phyloP scores from a whole-genome alignment of 768 basidiomycete genomes.

The Leccinum incarnatum region DNA sequence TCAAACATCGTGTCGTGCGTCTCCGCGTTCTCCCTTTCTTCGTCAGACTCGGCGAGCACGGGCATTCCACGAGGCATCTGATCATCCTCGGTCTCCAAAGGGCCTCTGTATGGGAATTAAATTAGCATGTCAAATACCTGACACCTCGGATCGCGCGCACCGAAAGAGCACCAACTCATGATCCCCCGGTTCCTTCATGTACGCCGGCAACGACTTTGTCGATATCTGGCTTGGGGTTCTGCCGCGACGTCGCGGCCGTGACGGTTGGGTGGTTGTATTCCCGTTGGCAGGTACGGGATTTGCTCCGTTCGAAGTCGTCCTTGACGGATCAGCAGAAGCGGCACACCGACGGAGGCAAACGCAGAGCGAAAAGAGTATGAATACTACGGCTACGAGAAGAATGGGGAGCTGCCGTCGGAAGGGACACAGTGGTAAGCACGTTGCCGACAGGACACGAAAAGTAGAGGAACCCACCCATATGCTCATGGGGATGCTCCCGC shows the following conservation, averaged over 20 bases:
- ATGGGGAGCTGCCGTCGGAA: conserved; percentile 24
- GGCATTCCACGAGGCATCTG: conserved; percentile 13
- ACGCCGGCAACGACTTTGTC: conserved; percentile 71
- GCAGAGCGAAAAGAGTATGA: conserved; percentile 20
- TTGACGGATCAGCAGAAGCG: background rate
- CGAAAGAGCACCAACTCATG: conserved; percentile 70
- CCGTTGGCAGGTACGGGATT: conserved; percentile 11
- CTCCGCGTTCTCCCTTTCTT: conserved; percentile 19
- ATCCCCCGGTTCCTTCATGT: conserved; percentile 84
- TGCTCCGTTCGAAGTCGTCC: background rate
- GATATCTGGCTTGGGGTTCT: conserved; percentile 81
- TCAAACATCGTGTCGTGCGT: conserved; percentile 11
- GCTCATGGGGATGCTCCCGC: conserved; percentile 13
- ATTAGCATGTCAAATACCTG: background rate
- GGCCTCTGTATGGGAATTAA: conserved; percentile 18
- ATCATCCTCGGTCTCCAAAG: conserved; percentile 26
- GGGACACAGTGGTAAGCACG: background rate
- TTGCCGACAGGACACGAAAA: background rate
- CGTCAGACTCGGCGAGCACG: conserved; percentile 20
- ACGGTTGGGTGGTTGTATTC: background rate
- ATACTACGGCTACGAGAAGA: conserved; percentile 22
- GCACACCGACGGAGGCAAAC: conserved; percentile 23
- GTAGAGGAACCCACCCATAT: conserved; percentile 20
- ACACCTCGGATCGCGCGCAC: conserved; percentile 27
- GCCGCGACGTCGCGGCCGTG: conserved; percentile 30